Evolutionary conservation across 2,329 filamentous ascomycete genomes (phyloP).

Genomic region (Fusarium equiseti): DNA sequence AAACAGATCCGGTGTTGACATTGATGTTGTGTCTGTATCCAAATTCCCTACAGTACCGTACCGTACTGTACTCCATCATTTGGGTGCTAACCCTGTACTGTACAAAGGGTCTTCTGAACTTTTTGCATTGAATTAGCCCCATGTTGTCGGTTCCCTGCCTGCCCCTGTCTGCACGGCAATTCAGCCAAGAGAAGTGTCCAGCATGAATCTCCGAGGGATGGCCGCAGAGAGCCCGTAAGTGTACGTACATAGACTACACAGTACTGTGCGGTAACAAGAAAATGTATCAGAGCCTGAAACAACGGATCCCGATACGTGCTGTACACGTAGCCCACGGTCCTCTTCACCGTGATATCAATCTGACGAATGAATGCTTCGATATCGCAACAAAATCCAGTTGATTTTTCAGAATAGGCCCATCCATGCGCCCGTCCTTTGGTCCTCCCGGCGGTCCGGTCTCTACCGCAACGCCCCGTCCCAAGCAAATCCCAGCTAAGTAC

Average conservation of each 20-base stretch:
- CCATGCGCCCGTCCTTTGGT: constrained; percentile 3
- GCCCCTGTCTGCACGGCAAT: constrained; percentile 22
- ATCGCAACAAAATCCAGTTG: not conserved
- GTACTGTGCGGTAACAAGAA: not conserved
- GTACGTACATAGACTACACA: not conserved
- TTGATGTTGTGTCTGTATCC: not conserved
- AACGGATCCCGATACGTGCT: not conserved
- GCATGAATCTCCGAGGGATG: constrained; percentile 36
- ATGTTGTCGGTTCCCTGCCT: constrained; percentile 20
- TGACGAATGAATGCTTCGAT: not conserved
- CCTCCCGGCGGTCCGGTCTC: constrained; percentile 33
- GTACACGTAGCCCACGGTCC: not conserved
- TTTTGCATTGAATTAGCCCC: constrained; percentile 18
- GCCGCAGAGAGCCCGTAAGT: constrained; percentile 27
- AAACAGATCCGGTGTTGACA: not conserved
- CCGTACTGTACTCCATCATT: not conserved
- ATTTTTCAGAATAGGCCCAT: constrained; percentile 2
- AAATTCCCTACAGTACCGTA: not conserved
- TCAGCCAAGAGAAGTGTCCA: constrained; percentile 22
- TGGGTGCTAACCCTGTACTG: constrained; percentile 21
- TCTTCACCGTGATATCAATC: constrained; percentile 1
- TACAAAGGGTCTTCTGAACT: constrained; percentile 32
- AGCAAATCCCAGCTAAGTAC: not conserved
- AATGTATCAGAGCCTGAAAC: constrained; percentile 8
- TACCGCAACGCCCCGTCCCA: constrained; percentile 23